Evolutionary conservation across 2,329 filamentous ascomycete genomes (phyloP), one percentile per base, ranked within the genome.

Genomic region (Pseudogymnoascus sp.): DNA sequence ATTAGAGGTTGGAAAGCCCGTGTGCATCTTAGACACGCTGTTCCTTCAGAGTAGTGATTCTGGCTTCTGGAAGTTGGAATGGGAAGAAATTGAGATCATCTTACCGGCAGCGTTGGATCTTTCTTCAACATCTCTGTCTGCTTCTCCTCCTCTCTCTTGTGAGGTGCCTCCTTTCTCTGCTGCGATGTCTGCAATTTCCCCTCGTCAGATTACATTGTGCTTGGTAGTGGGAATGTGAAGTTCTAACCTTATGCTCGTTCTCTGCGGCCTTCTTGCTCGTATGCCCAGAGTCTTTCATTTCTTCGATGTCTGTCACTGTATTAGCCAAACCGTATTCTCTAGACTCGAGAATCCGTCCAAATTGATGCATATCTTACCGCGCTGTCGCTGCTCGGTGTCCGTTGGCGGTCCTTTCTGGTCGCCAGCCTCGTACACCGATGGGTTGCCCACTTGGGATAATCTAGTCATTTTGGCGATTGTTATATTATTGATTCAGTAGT

Each of bases 191-290:
- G 63, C 62, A n/a, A 37, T 38, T 60, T 7, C 28, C 36, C 9
- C 18, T 14, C 33, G 57, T 53, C 25, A 53, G 25, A 30, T 6
- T 33, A 53, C n/a, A 4, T 25, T 11, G 2, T 30, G 33, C 30
- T 53, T 30, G 6, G 22, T 33, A 9, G 30, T 12, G n/a, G n/a
- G 8, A 2, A 53, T 53, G 9, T 53, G 8, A 47, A 47, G 12
- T 64, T 65, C 63, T 15, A n/a, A 68, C 73, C 61, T 79, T 81
- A 73, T 81, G 78, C 69, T 86, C 87, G 15, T 82, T 82, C 22
- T 79, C 87, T 89, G 43, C 85, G 79, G 70, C 87, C 81, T 73
- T 89, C 77, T 67, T 90, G 87, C 81, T 90, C 86, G 84, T 65
- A 60, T 59, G 62, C 9, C 14, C 20, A 15, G 50, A 6, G 11